A percentile compares a stretch with the other conserved stretches of the same genome.
phyloP scores from a whole-genome alignment of 139 green algal genomes.

The Coccomyxa sp. region DNA sequence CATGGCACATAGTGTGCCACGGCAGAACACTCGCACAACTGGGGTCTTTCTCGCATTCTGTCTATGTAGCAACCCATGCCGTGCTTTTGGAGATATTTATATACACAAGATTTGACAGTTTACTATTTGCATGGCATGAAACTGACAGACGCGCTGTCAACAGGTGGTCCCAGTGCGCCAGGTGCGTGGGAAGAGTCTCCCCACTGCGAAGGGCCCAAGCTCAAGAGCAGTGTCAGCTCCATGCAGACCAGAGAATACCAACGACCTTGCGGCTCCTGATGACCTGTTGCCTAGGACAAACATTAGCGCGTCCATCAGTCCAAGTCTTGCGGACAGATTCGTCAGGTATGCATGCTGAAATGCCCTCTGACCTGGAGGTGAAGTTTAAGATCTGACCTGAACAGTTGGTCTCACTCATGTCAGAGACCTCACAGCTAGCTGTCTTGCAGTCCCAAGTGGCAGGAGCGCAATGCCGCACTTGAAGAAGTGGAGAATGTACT shows the following conservation, averaged over 20 bases:
- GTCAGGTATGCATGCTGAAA: neutral
- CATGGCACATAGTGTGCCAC: neutral
- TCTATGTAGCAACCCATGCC: no score
- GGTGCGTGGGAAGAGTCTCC: neutral
- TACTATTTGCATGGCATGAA: no score
- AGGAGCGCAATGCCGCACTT: constrained; percentile 84
- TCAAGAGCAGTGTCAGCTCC: no score
- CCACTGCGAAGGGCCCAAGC: neutral
- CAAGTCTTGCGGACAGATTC: constrained; percentile 34
- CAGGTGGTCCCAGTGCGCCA: neutral
- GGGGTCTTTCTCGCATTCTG: no score
- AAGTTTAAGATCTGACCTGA: no score
- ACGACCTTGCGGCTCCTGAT: constrained; percentile 32
- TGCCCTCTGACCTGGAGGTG: neutral
- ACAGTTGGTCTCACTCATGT: no score
- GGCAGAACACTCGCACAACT: no score
- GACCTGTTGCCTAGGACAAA: constrained; percentile 74
- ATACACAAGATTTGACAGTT: no score
- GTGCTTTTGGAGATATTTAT: no score
- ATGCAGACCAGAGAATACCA: no score
- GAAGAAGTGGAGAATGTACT: constrained; percentile 75
- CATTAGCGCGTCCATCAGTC: constrained; percentile 64
- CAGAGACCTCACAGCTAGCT: no score
- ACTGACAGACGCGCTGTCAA: neutral
- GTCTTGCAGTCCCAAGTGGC: constrained; percentile 76